phyloP scores from a whole-genome alignment of 2,329 filamentous ascomycete genomes.

The Cercospora brassicicola region DNA sequence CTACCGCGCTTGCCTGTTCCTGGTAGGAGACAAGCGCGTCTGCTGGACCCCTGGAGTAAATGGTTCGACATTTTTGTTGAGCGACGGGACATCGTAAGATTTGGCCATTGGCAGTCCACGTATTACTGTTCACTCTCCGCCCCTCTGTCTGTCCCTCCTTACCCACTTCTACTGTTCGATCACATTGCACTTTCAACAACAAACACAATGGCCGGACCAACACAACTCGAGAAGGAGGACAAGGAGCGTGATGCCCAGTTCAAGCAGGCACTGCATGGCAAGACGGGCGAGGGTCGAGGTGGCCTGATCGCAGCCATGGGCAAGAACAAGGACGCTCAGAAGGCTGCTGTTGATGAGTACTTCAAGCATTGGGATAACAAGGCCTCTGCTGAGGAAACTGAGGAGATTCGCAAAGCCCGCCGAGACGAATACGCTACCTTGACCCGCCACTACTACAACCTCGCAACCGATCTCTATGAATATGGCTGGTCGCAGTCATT shows the following conservation, averaged over 20 bases:
- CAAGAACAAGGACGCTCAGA: conserved; percentile 77
- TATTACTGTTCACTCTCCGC: conserved; percentile 3
- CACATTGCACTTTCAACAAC: conserved; percentile 2
- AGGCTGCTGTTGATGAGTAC: conserved; percentile 83
- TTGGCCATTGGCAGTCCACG: conserved; percentile 12
- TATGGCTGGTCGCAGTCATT: conserved; percentile 96
- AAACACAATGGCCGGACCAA: conserved; percentile 28
- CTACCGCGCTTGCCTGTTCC: conserved; percentile 4
- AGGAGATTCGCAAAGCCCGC: conserved; percentile 73
- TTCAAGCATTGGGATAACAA: conserved; percentile 98
- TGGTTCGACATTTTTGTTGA: conserved; percentile 14
- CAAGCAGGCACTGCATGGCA: conserved; percentile 80
- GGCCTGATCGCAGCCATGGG: conserved; percentile 78
- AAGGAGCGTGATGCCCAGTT: conserved; percentile 59
- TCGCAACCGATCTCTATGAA: conserved; percentile 54
- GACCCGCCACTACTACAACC: conserved; percentile 72
- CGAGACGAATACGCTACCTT: conserved; percentile 86
- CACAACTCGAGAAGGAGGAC: conserved; percentile 45
- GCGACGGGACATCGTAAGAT: conserved; percentile 6
- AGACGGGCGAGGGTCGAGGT: conserved; percentile 76
- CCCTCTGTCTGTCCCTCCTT: background rate
- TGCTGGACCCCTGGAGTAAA: conserved; percentile 9
- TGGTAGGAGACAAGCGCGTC: conserved; percentile 2
- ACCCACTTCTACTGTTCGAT: background rate
- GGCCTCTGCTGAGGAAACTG: conserved; percentile 73